Evolutionary conservation across 2,329 filamentous ascomycete genomes (phyloP).

Genomic region (Penicillium sp.): DNA sequence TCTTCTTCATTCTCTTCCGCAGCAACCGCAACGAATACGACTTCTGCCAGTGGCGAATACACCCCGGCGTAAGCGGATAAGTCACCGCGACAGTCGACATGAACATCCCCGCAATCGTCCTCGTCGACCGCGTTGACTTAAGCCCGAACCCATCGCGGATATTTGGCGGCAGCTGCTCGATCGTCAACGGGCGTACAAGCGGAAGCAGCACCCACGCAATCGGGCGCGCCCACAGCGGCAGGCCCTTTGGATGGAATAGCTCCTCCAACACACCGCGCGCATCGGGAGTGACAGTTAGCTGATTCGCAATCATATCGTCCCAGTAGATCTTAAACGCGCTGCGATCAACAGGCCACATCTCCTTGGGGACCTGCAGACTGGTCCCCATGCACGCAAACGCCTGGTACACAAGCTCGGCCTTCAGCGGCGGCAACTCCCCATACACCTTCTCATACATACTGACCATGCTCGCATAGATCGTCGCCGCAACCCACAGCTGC

Average conservation of each 20-base stretch:
- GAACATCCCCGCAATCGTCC: conserved; percentile 2
- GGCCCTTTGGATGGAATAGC: conserved; percentile 5
- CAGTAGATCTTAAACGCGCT: conserved; percentile 16
- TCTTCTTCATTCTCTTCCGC: conserved; percentile 16
- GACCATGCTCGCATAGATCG: conserved; percentile 18
- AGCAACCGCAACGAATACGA: conserved; percentile 9
- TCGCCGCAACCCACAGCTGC: conserved; percentile 49
- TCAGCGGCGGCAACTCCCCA: conserved; percentile 1
- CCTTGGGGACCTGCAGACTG: conserved; percentile 5
- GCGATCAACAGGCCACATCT: conserved; percentile 16
- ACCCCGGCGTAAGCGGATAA: conserved; percentile 9
- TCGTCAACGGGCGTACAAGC: conserved; percentile 5
- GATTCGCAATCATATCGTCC: conserved; percentile 6
- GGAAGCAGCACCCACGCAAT: conserved; percentile 11
- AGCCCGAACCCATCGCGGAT: conserved; percentile 12
- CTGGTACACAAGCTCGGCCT: conserved; percentile 14
- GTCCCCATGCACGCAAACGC: conserved; percentile 13
- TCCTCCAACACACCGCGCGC: conserved; percentile 7
- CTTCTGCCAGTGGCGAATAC: conserved; percentile 9
- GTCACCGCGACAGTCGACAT: conserved; percentile 8
- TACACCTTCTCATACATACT: conserved; percentile 10
- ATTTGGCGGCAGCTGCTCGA: conserved; percentile 14
- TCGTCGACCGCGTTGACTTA: conserved; percentile 6
- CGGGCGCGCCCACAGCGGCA: conserved; percentile 8
- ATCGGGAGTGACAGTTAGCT: conserved; percentile 8